Conservation (phyloP, 306 rosid species). For the Macrotyloma uniflorum region DNA sequence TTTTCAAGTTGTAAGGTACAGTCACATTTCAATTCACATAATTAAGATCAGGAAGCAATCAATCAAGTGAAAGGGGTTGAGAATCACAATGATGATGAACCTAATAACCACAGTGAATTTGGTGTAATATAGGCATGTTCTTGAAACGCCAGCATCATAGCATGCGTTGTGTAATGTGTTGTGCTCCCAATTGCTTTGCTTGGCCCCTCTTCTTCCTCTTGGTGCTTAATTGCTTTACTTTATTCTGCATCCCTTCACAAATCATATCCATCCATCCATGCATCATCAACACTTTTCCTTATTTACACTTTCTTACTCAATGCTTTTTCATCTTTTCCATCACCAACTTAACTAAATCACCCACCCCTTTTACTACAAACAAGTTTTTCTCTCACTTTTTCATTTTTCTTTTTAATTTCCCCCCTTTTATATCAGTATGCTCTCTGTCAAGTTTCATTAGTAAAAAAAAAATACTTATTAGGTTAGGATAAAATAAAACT, state of each 20-base stretch:
- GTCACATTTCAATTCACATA: conserved; percentile 38
- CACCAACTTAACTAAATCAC: background rate
- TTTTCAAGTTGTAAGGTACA: conserved; percentile 44
- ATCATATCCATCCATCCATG: background rate
- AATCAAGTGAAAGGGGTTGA: conserved; percentile 4
- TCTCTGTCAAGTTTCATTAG: too few relatives aligned
- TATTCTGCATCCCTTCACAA: conserved; percentile 26
- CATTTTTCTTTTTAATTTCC: too few relatives aligned
- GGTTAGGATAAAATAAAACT: background rate
- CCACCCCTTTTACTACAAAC: conserved; percentile 17
- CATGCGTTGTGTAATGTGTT: conserved; percentile 28
- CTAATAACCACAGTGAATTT: conserved; percentile 28
- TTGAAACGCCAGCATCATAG: conserved; percentile 22
- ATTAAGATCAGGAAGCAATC: conserved; percentile 20
- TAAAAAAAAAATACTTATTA: too few relatives aligned
- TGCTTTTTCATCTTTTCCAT: background rate
- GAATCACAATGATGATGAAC: conserved; percentile 33
- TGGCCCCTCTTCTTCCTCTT: conserved; percentile 20
- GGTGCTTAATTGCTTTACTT: conserved; percentile 2
- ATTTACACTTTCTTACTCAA: background rate
- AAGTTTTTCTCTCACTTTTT: background rate
- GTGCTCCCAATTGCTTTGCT: background rate
- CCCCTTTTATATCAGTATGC: too few relatives aligned
- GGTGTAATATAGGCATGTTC: background rate
- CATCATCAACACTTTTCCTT: conserved; percentile 3